Evolutionary conservation across 805 yeast species (phyloP).

Genomic region (Wickerhamiella musiphila): DNA sequence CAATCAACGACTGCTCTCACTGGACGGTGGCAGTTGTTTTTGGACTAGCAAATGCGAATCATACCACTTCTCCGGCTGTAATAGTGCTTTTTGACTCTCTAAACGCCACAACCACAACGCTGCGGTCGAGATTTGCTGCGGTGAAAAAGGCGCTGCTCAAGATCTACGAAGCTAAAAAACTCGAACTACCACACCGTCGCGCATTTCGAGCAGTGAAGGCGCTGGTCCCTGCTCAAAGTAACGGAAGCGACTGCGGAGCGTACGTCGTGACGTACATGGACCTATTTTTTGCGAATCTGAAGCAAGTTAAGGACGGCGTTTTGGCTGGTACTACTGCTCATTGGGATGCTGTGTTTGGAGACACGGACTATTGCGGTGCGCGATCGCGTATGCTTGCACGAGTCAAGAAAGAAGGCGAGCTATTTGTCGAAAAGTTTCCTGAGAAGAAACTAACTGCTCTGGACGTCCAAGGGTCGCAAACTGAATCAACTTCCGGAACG

Average conservation of each 20-base stretch:
- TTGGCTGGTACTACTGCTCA: not conserved
- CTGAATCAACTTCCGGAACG: too few species aligned
- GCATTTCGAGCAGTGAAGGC: conserved; percentile 17
- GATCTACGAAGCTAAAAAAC: not conserved
- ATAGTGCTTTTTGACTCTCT: conserved; percentile 65
- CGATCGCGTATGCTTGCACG: too few species aligned
- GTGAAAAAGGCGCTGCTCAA: not conserved
- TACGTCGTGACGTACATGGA: conserved; percentile 64
- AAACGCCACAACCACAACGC: conserved; percentile 16
- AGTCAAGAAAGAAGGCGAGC: too few species aligned
- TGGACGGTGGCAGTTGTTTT: conserved; percentile 71
- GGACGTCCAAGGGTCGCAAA: too few species aligned
- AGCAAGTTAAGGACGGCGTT: conserved; percentile 22
- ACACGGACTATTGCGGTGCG: too few species aligned
- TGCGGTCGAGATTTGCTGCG: too few species aligned
- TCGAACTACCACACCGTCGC: not conserved
- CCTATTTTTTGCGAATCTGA: conserved; percentile 36
- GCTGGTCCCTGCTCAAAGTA: conserved; percentile 65
- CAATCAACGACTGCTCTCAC: conserved; percentile 65
- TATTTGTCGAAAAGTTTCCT: too few species aligned
- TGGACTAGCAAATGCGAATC: conserved; percentile 7
- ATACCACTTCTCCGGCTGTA: conserved; percentile 18
- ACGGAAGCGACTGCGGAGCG: conserved; percentile 87
- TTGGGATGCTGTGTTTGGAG: too few species aligned
- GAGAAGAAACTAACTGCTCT: too few species aligned